These are phyloP conservation scores for Botrytis porri DNA, from an alignment of 2,329 filamentous ascomycete species.

Conservation along the genomic window DNA sequence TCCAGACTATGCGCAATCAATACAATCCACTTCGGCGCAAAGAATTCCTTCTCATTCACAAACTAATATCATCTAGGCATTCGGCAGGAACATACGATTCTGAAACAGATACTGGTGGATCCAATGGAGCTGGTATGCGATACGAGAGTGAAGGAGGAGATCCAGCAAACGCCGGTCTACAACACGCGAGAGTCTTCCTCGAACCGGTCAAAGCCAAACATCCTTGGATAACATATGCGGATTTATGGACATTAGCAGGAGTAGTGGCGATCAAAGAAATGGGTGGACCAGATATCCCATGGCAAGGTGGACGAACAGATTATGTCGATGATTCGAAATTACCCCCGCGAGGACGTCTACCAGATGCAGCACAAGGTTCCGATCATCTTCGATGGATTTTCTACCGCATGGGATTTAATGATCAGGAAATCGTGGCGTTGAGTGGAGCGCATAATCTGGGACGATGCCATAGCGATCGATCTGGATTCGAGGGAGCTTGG, in stretches of 20 bases:
- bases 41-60: background rate
- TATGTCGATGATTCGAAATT: conserved; percentile 59
- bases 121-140: conserved; percentile 64
- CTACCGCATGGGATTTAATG: conserved; percentile 58
- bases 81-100: conserved; percentile 61
- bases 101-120: conserved; percentile 58
- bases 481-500: conserved; percentile 58
- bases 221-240: conserved; percentile 63
- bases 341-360: conserved; percentile 55
- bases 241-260: conserved; percentile 63
- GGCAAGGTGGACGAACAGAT: conserved; percentile 59
- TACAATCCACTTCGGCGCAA: background rate
- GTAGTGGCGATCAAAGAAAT: conserved; percentile 57
- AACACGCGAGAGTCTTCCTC: conserved; percentile 61
- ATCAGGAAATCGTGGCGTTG: conserved; percentile 58
- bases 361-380: conserved; percentile 52
- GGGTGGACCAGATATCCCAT: conserved; percentile 56
- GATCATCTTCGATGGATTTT: conserved; percentile 56
- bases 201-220: conserved; percentile 58
- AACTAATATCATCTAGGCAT: conserved; percentile 46
- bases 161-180: conserved; percentile 62
- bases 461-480: conserved; percentile 53
- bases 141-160: conserved; percentile 63
- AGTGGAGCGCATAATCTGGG: conserved; percentile 56
- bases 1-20: background rate